phyloP scores from a whole-genome alignment of 2,329 filamentous ascomycete genomes.

The Aspergillus chevalieri region DNA sequence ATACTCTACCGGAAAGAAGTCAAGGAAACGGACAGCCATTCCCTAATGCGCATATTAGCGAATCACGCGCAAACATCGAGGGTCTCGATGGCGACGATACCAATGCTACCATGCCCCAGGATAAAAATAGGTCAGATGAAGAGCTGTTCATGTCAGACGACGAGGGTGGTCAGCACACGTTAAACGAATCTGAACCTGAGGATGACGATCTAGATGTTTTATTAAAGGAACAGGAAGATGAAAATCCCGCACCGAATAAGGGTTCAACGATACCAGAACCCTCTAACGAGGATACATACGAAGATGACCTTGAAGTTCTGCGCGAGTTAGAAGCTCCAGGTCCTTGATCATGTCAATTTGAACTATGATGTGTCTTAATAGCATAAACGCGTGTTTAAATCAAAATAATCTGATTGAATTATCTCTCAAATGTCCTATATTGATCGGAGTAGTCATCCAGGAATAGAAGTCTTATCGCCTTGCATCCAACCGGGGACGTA shows the following conservation, averaged over 20 bases:
- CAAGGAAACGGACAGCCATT: slow-evolving; percentile 1
- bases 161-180: slow-evolving; percentile 5
- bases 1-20: slow-evolving; percentile 1
- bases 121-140: slow-evolving; percentile 6
- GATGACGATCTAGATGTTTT: slow-evolving; percentile 49
- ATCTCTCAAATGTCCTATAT: too few species aligned
- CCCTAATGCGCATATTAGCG: not conserved
- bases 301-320: slow-evolving; percentile 64
- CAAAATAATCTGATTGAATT: too few species aligned
- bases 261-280: not conserved
- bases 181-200: slow-evolving; percentile 29
- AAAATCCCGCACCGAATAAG: slow-evolving; percentile 1
- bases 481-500: not conserved
- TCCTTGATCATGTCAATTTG: not conserved
- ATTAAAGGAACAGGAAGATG: slow-evolving; percentile 43
- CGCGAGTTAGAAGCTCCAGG: slow-evolving; percentile 27
- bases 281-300: slow-evolving; percentile 39
- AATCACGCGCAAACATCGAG: not conserved
- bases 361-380: too few species aligned
- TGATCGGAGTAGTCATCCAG: too few species aligned
- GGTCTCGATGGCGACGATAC: not conserved
- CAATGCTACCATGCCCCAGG: not conserved
- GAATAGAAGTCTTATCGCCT: too few species aligned
- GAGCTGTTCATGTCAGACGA: slow-evolving; percentile 27
- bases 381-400: too few species aligned